A percentile compares a stretch with the other conserved stretches of the same genome.
These are phyloP conservation scores for Rostrohypoxylon terebratum DNA, from an alignment of 495 filamentous ascomycete genomes.

Conservation along the genomic window DNA sequence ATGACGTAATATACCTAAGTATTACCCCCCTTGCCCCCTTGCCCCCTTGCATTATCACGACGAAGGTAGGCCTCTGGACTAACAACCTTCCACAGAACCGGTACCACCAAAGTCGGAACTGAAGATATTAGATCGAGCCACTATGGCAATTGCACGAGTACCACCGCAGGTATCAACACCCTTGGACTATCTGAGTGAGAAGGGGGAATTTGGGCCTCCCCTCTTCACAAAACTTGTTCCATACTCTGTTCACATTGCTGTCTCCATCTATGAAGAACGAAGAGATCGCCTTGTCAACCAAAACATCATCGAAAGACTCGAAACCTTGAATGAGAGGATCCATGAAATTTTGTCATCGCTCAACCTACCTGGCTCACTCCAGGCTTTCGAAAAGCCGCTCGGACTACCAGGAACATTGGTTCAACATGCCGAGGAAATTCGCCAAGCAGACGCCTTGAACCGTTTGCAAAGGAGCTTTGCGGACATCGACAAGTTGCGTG, in stretches of 20 bases:
- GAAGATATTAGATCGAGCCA: slow-evolving; percentile 83
- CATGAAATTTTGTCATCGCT: slow-evolving; percentile 84
- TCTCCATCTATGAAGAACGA: slow-evolving; percentile 94
- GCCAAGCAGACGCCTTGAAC: slow-evolving; percentile 88
- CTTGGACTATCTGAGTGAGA: slow-evolving; percentile 80
- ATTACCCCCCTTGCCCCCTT: slow-evolving; percentile 26
- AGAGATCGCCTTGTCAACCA: slow-evolving; percentile 89
- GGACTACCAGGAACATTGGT: slow-evolving; percentile 87
- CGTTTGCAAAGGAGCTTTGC: slow-evolving; percentile 79
- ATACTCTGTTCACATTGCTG: slow-evolving; percentile 93
- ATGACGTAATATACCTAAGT: slow-evolving; percentile 91
- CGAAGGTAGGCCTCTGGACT: not conserved
- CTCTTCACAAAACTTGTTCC: slow-evolving; percentile 93
- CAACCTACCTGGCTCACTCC: slow-evolving; percentile 91
- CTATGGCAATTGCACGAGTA: slow-evolving; percentile 84
- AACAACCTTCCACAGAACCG: slow-evolving; percentile 59
- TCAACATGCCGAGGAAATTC: slow-evolving; percentile 92
- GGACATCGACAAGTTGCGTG: slow-evolving; percentile 87
- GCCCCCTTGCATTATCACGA: not conserved
- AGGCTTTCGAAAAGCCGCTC: slow-evolving; percentile 94
- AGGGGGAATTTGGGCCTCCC: slow-evolving; percentile 81
- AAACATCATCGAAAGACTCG: slow-evolving; percentile 84
- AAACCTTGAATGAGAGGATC: slow-evolving; percentile 80
- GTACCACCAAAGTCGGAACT: slow-evolving; percentile 92
- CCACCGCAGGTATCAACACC: slow-evolving; percentile 87